These are phyloP conservation scores for Cryptococcus neoformans DNA, from an alignment of 1,284 basidiomycete species.

Conservation along the genomic window DNA sequence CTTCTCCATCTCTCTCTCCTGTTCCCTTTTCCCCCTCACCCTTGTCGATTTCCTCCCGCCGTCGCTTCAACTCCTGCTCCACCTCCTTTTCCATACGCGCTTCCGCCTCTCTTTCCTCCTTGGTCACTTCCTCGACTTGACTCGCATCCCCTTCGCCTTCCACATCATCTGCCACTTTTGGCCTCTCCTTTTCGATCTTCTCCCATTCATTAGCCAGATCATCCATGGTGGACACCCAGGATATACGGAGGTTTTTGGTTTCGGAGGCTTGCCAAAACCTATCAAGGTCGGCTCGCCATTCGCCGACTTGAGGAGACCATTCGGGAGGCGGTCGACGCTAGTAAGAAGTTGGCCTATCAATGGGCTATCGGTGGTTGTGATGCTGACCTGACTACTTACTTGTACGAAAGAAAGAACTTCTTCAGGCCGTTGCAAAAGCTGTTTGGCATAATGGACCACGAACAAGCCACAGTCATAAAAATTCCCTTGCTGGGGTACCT, in stretches of 20 bases:
- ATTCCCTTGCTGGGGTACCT: slow-evolving; percentile 53
- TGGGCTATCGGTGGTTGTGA: background rate
- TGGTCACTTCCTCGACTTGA: background rate
- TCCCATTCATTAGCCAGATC: slow-evolving; percentile 3
- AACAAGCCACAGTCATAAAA: slow-evolving; percentile 55
- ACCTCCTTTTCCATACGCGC: too few species aligned
- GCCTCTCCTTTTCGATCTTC: background rate
- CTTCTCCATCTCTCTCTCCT: background rate
- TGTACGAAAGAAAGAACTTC: slow-evolving; percentile 36
- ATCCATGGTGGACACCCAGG: slow-evolving; percentile 6
- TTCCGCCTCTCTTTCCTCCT: background rate
- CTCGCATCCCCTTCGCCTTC: background rate
- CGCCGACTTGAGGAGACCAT: background rate
- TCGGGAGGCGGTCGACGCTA: slow-evolving; percentile 20
- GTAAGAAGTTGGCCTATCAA: background rate
- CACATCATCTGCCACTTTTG: background rate
- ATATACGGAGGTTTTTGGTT: slow-evolving; percentile 7
- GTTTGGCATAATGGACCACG: slow-evolving; percentile 48
- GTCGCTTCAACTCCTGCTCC: background rate
- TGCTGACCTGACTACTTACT: slow-evolving; percentile 21
- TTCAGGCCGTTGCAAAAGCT: slow-evolving; percentile 35
- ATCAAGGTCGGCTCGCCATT: slow-evolving; percentile 9
- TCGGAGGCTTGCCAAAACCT: slow-evolving; percentile 13
- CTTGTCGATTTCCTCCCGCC: background rate
- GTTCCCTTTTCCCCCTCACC: background rate